phyloP scores from a whole-genome alignment of 345 rosid genomes.

The Citrus reticulata region DNA sequence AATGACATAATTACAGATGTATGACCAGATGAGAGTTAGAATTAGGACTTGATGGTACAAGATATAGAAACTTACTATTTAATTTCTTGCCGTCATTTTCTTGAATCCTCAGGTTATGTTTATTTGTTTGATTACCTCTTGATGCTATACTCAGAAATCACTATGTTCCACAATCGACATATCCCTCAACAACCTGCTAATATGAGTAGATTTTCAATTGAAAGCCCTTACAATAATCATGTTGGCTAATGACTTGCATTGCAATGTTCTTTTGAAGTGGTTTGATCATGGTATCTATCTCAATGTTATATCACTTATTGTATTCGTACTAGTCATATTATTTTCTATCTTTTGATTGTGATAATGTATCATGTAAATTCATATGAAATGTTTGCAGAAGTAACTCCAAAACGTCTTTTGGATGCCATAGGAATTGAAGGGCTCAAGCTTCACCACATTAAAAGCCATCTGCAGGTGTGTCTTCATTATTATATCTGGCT shows the following conservation, averaged over 20 bases:
- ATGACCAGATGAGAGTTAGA: background rate
- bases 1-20: background rate
- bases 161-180: background rate
- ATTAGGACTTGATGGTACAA: background rate
- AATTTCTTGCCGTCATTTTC: background rate
- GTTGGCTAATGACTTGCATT: background rate
- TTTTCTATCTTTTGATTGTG: background rate
- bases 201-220: background rate
- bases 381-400: conserved; percentile 22
- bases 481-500: background rate
- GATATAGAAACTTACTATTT: background rate
- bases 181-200: background rate
- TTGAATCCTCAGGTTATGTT: background rate
- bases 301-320: background rate
- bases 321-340: background rate
- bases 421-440: conserved; percentile 18
- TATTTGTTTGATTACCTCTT: background rate
- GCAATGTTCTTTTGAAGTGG: background rate
- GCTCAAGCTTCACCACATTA: conserved; percentile 21
- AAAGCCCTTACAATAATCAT: background rate
- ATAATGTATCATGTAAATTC: background rate
- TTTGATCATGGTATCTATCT: background rate
- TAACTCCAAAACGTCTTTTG: conserved; percentile 23
- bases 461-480: conserved; percentile 35
- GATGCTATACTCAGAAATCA: background rate